Percentiles rank a stretch among this genome's conserved stretches.
Evolutionary conservation across 2,329 filamentous ascomycete genomes (phyloP).

Genomic region (Sclerotiophoma versabilis): DNA sequence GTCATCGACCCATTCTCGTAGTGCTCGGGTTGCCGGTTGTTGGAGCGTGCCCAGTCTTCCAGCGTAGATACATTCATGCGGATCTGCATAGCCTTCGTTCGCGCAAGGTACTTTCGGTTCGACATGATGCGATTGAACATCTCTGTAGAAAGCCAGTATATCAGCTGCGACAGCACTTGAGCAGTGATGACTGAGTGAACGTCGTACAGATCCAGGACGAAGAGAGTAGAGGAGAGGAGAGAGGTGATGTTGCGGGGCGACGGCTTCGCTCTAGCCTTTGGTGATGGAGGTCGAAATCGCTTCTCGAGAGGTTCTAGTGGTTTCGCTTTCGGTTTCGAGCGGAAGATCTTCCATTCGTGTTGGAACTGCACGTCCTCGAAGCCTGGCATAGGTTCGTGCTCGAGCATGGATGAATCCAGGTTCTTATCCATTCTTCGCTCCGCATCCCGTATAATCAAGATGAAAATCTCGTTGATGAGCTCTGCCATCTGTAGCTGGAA

Average conservation of each 20-base stretch:
- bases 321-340: constrained; percentile 87
- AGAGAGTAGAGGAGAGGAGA: constrained; percentile 90
- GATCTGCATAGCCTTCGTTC: constrained; percentile 99
- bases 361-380: constrained; percentile 97
- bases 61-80: constrained; percentile 96
- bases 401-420: constrained; percentile 89
- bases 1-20: constrained; percentile 91
- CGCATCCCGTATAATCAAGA: constrained; percentile 94
- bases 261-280: constrained; percentile 88
- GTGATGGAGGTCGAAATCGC: constrained; percentile 88
- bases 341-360: constrained; percentile 98
- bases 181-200: constrained; percentile 95
- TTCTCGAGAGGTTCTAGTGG: constrained; percentile 85
- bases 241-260: constrained; percentile 96
- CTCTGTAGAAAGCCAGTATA: constrained; percentile 96
- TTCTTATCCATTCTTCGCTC: constrained; percentile 97
- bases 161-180: constrained; percentile 88
- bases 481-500: constrained; percentile 95
- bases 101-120: constrained; percentile 89
- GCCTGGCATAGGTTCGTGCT: constrained; percentile 96
- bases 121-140: constrained; percentile 98
- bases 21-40: constrained; percentile 94
- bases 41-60: constrained; percentile 93
- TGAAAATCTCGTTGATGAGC: constrained; percentile 97
- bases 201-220: constrained; percentile 98